Evolutionary conservation across 2,329 filamentous ascomycete species (phyloP).

Genomic region (Cercospora sp.): DNA sequence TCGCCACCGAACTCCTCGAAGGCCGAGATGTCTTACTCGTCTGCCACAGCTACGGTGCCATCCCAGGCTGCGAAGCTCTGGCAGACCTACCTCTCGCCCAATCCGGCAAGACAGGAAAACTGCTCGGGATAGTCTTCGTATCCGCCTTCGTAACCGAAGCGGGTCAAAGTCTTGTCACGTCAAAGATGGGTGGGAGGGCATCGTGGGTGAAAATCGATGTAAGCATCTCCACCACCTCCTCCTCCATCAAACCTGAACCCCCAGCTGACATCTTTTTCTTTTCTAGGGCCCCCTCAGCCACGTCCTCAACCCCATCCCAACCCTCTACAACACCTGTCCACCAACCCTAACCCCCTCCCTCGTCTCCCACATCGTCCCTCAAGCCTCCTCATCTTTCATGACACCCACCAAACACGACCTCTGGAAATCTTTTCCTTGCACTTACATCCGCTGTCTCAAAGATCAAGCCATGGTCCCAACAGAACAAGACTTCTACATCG

Average conservation of each 20-base stretch:
- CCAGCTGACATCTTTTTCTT: neutral
- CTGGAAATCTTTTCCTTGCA: slow-evolving; percentile 19
- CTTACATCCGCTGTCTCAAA: slow-evolving; percentile 19
- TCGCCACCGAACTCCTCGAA: slow-evolving; percentile 15
- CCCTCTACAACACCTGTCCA: slow-evolving; percentile 18
- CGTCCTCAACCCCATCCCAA: slow-evolving; percentile 15
- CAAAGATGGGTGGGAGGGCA: slow-evolving; percentile 21
- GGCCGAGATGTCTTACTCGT: slow-evolving; percentile 25
- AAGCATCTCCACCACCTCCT: neutral
- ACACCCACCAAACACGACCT: slow-evolving; percentile 12
- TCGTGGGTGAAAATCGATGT: slow-evolving; percentile 21
- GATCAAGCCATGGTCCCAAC: slow-evolving; percentile 22
- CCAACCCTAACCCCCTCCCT: neutral
- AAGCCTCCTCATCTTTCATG: slow-evolving; percentile 19
- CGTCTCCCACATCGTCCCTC: slow-evolving; percentile 17
- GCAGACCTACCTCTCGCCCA: slow-evolving; percentile 13
- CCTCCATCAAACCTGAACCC: neutral
- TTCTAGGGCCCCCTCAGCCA: slow-evolving; percentile 14
- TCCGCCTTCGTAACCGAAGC: slow-evolving; percentile 27
- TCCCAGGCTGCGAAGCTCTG: slow-evolving; percentile 28
- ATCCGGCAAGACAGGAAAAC: slow-evolving; percentile 5
- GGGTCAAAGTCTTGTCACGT: slow-evolving; percentile 20
- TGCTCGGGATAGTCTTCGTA: slow-evolving; percentile 28
- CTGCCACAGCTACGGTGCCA: slow-evolving; percentile 26
- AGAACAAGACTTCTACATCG: slow-evolving; percentile 25